Evolutionary conservation across 257 asterid genomes (phyloP), one percentile per base, ranked within the genome.

Genomic region (Rauvolfia tetraphylla): DNA sequence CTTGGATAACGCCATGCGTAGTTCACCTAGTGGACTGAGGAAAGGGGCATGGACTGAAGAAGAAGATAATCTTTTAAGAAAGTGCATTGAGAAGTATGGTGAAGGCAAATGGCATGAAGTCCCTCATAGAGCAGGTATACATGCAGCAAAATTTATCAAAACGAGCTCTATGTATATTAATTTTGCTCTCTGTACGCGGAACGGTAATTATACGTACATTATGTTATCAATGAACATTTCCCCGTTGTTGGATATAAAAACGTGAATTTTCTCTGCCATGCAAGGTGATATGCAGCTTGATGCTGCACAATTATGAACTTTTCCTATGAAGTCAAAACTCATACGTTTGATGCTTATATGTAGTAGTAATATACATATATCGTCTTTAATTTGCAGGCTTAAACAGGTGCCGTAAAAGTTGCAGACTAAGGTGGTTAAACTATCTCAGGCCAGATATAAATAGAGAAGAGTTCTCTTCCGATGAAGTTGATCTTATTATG

Each of bases 61-160:
- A 72, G 83, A 82, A 82, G 86, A 82, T 77, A 13, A 22, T 31
- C 73, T 75, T 6, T 56, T 82, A 46, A 63, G 70, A 33, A 71
- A 72, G 13, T 79, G 81, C 72, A 66, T 82, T 38, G 56, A 73
- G 27, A 76, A 75, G 53, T 75, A 65, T 13, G 86, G 86, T 1
- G 81, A 82, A 82, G 83, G 86, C 54, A 82, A 75, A 62, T 82
- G 86, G 86, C 76, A 82, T 73, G 68, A 17, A 46, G 79, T 79
- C 38, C 83, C 86, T 1, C 1, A 5, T 9, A 72, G 79, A 72
- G 79, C 86, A 18, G 83, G 86, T 82, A 42, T 42, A 11, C 48
- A 39, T 39, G n/a, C n/a, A n/a, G n/a, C n/a, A n/a, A n/a, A n/a
- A n/a, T n/a, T n/a, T n/a, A n/a, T n/a, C n/a, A n/a, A n/a, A n/a